Conservation (phyloP, 1,139 yeast species). For the Suhomyces wounanorum region DNA sequence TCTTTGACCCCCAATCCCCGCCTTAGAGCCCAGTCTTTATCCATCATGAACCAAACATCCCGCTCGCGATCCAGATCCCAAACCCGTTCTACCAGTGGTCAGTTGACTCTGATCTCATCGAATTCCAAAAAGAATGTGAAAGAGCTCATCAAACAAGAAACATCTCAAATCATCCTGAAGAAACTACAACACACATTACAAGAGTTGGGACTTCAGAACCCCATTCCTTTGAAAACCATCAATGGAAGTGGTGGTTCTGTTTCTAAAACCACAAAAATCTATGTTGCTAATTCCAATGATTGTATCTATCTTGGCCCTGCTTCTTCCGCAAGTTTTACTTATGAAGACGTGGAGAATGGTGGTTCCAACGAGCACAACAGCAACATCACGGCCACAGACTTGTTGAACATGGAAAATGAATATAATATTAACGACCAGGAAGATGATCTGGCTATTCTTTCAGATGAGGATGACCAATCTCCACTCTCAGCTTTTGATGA, state of each 20-base stretch:
- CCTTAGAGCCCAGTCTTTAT: conserved; percentile 24
- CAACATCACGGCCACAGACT: conserved; percentile 12
- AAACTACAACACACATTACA: conserved; percentile 34
- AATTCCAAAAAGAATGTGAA: conserved; percentile 34
- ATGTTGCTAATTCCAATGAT: conserved; percentile 45
- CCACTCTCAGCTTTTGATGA: background rate
- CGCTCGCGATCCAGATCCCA: conserved; percentile 21
- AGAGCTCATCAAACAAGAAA: conserved; percentile 43
- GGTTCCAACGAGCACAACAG: conserved; percentile 21
- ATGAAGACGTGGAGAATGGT: conserved; percentile 50
- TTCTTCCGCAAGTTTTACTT: conserved; percentile 44
- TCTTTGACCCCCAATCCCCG: conserved; percentile 9
- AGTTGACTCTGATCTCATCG: background rate
- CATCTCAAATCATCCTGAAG: conserved; percentile 40
- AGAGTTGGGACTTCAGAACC: conserved; percentile 46
- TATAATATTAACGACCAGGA: conserved; percentile 7
- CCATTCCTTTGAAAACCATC: conserved; percentile 37
- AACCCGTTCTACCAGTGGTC: conserved; percentile 8
- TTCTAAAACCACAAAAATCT: conserved; percentile 34
- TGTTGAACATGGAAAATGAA: conserved; percentile 11
- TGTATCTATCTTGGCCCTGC: conserved; percentile 48
- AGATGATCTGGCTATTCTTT: conserved; percentile 12
- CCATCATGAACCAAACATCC: conserved; percentile 16
- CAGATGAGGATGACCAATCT: conserved; percentile 15
- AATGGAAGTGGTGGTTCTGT: conserved; percentile 25